A percentile compares a stretch with the other conserved stretches of the same genome.
Evolutionary conservation across 345 rosid genomes (phyloP).

Genomic region (Carallia brachiata): DNA sequence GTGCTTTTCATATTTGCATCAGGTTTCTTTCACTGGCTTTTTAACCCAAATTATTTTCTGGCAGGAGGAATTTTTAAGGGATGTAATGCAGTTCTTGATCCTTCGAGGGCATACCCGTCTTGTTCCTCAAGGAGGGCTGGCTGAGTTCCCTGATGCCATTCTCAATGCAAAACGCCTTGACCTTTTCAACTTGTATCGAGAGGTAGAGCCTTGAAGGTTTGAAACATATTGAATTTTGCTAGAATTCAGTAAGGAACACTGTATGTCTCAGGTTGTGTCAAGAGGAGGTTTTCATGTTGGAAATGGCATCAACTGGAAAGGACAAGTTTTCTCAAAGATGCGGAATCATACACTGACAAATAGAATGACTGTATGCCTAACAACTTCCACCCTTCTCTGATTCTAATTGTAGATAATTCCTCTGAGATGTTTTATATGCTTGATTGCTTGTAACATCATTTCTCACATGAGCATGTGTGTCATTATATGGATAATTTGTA

Average conservation of each 20-base stretch:
- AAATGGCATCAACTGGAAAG: conserved; percentile 99
- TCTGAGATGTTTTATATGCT: neutral
- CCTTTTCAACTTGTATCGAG: conserved; percentile 93
- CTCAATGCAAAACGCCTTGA: conserved; percentile 95
- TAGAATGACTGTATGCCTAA: conserved; percentile 83
- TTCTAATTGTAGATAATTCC: conserved; percentile 5
- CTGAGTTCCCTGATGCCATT: conserved; percentile 96
- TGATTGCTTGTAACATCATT: neutral
- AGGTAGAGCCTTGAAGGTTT: conserved; percentile 45
- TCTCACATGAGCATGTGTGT: too few relatives aligned
- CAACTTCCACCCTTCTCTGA: conserved; percentile 1
- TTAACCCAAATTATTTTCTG: conserved; percentile 6
- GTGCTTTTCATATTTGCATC: neutral
- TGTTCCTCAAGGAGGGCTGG: conserved; percentile 92
- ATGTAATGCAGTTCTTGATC: conserved; percentile 90
- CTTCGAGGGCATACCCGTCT: conserved; percentile 96
- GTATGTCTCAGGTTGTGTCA: conserved; percentile 77
- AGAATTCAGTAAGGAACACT: neutral
- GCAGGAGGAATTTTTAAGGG: conserved; percentile 97
- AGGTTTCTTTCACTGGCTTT: neutral
- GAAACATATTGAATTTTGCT: conserved; percentile 9
- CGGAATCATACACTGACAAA: conserved; percentile 95
- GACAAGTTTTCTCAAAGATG: conserved; percentile 99
- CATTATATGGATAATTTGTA: too few relatives aligned
- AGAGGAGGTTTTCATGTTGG: conserved; percentile 99